Evolutionary conservation across 768 basidiomycete genomes (phyloP), one percentile per base, ranked within the genome.

Genomic region (Amanita thiersii): DNA sequence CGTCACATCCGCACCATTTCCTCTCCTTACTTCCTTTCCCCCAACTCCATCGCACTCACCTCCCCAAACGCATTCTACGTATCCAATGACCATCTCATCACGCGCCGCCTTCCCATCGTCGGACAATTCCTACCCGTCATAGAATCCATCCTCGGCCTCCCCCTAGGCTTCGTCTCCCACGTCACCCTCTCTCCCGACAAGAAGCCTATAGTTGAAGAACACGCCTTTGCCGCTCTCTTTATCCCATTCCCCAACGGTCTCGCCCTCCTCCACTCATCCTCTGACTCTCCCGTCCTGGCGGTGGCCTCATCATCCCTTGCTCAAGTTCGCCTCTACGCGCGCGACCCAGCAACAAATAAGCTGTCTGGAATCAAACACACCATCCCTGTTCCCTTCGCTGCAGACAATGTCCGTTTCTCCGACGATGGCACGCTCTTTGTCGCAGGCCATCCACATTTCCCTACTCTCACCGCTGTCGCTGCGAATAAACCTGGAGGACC

Each of bases 241-340:
- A 56, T 84, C 10, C 59, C 83, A 0, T 86, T 85, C 56, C 63
- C 84, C 2, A 87, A 87, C 49, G 85, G 85, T 14, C 48, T 86
- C 44, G 67, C 82, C 0, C 48, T 85, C 30, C 0, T 70, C 68
- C 0, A 53, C 60, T 1, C 26, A 7, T n/a, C 26, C 33, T 31
- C 33, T 2, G 34, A 36, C 11, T 69, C 68, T 1, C 52, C 58
- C 2, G 61, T 70, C 24, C 61, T 83, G 18, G 85, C 81, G 2
- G 52, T 86, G 17, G 73, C 76, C 2, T 69, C 77, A 1, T 75
- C 75, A 25, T 61, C 77, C 2, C 52, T 68, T 18, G 64, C 59
- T 38, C 47, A 64, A 33, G 61, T 86, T 31, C 50, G 60, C 39
- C 53, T 84, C 43, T 86, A 80, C 62, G 49, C 61, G 29, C 69